phyloP scores from a whole-genome alignment of 805 yeast genomes.

The Cyberlindnera misumaiensis region DNA sequence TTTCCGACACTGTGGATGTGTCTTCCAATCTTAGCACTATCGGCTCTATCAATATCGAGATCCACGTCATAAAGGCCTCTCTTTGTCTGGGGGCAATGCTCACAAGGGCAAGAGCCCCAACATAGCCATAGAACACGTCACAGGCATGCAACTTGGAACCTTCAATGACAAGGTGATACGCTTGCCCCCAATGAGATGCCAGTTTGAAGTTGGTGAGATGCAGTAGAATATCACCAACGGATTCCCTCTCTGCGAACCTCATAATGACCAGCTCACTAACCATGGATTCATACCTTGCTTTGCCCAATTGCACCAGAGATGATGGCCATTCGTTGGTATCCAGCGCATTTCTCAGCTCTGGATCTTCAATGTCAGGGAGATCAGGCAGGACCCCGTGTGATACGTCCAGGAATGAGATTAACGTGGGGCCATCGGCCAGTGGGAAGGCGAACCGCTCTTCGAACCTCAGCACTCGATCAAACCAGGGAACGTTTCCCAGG shows the following conservation, averaged over 20 bases:
- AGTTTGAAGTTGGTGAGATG: neutral
- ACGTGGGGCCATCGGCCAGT: neutral
- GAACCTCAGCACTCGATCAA: constrained; percentile 3
- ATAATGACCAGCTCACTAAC: constrained; percentile 1
- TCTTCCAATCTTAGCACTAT: constrained; percentile 3
- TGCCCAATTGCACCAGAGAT: constrained; percentile 2
- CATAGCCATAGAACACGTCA: constrained; percentile 3
- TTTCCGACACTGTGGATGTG: neutral
- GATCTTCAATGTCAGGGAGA: constrained; percentile 1
- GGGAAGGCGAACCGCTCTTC: neutral
- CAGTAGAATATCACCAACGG: neutral
- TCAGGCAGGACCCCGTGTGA: constrained; percentile 1
- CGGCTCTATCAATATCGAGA: constrained; percentile 5
- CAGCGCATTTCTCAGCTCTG: neutral
- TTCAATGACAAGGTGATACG: neutral
- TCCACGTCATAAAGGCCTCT: neutral
- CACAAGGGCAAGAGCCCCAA: constrained; percentile 3
- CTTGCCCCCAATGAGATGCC: constrained; percentile 2
- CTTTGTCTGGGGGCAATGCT: neutral
- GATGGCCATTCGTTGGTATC: neutral
- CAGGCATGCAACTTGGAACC: neutral
- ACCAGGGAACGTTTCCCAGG: constrained; percentile 4
- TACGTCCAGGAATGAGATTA: constrained; percentile 1
- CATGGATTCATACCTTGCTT: constrained; percentile 1
- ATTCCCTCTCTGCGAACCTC: constrained; percentile 3